A percentile compares a stretch with the other conserved stretches of the same genome.
Evolutionary conservation across 106 monocot genomes (phyloP).

Genomic region (Dendrobium chrysotoxum): DNA sequence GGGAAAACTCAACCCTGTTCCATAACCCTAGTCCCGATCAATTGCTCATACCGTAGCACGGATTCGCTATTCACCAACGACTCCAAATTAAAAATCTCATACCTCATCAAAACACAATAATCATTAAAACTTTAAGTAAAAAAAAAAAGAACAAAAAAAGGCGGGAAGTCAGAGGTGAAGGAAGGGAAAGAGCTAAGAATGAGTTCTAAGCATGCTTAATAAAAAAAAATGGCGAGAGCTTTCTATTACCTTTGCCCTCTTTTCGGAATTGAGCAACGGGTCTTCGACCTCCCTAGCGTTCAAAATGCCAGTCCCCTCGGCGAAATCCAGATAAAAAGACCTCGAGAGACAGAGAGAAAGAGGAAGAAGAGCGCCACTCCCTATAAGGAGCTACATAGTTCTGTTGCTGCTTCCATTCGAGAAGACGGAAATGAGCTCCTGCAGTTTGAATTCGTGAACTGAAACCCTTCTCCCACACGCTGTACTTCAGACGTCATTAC

Average conservation of each 20-base stretch:
- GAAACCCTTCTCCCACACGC: constrained; percentile 1
- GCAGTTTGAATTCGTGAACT: not conserved
- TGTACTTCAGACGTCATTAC: too few species aligned
- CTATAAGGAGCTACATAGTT: not conserved
- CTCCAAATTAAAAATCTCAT: not conserved
- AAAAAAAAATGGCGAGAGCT: not conserved
- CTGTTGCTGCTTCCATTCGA: not conserved
- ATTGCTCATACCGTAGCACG: not conserved
- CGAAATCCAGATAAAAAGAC: not conserved
- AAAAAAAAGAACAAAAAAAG: not conserved
- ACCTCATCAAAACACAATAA: not conserved
- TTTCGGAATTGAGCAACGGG: too few species aligned
- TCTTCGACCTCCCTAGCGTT: not conserved
- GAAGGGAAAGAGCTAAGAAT: not conserved
- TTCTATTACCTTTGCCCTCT: too few species aligned
- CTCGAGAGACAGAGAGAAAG: not conserved
- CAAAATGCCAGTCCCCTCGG: not conserved
- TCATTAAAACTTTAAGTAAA: too few species aligned
- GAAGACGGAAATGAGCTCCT: not conserved
- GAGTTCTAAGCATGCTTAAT: not conserved
- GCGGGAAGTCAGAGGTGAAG: not conserved
- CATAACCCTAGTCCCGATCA: too few species aligned
- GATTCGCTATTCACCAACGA: not conserved
- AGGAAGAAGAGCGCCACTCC: not conserved
- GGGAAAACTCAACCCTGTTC: too few species aligned